These are phyloP conservation scores for Albatrellus ellisii DNA, from an alignment of 768 basidiomycete species.

Conservation along the genomic window DNA sequence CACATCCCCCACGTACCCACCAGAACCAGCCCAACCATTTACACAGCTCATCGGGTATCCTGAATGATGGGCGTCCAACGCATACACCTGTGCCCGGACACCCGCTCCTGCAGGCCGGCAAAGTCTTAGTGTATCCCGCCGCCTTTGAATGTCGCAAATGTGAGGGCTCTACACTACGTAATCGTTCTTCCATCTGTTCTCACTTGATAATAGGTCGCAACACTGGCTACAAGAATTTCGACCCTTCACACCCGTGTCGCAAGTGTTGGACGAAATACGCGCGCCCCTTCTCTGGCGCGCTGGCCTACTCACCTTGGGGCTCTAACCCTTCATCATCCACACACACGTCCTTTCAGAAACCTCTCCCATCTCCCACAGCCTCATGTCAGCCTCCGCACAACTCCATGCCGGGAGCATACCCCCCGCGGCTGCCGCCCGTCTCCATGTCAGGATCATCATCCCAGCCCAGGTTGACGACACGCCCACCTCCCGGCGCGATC, in stretches of 20 bases:
- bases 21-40: conserved; percentile 5
- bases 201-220: conserved; percentile 40
- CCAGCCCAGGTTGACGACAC: background rate
- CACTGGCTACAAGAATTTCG: conserved; percentile 57
- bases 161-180: conserved; percentile 20
- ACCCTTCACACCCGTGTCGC: conserved; percentile 54
- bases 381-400: conserved; percentile 10
- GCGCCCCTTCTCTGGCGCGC: conserved; percentile 44
- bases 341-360: conserved; percentile 11
- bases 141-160: conserved; percentile 56
- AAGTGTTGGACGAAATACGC: conserved; percentile 67
- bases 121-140: conserved; percentile 57
- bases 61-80: conserved; percentile 50
- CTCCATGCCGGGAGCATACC: conserved; percentile 1
- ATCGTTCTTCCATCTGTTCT: background rate
- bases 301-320: conserved; percentile 38
- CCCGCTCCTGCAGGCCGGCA: conserved; percentile 47
- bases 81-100: conserved; percentile 49
- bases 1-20: conserved; percentile 10
- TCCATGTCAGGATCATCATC: background rate
- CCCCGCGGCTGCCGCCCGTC: too few species aligned
- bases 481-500: conserved; percentile 28
- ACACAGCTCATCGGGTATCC: background rate
- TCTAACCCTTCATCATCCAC: background rate
- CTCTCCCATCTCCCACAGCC: conserved; percentile 12